These are phyloP conservation scores for Trametes sanguinea DNA, from an alignment of 768 basidiomycete species.

Conservation along the genomic window DNA sequence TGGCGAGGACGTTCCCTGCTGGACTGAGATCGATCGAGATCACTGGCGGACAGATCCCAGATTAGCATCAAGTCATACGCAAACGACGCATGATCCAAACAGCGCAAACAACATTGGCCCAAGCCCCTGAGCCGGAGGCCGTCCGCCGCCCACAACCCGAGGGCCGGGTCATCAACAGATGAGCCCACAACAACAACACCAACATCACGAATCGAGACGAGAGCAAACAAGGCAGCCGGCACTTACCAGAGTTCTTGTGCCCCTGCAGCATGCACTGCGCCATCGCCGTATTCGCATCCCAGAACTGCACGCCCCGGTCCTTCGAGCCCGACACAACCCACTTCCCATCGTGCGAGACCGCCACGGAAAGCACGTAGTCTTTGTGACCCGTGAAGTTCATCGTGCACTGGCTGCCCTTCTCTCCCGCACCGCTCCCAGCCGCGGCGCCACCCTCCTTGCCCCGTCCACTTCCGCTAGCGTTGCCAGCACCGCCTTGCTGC, in stretches of 20 bases:
- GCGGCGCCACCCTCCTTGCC: conserved; percentile 40
- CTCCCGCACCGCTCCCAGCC: conserved; percentile 27
- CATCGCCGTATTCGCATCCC: conserved; percentile 75
- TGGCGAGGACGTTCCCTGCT: conserved; percentile 61
- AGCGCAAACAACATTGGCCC: not conserved
- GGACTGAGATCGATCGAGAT: conserved; percentile 73
- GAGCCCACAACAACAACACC: too few species aligned
- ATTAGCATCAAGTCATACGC: conserved; percentile 4
- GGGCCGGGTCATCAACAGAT: too few species aligned
- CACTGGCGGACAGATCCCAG: conserved; percentile 40
- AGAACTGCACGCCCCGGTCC: conserved; percentile 95
- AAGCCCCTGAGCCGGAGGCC: too few species aligned
- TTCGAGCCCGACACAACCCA: conserved; percentile 96
- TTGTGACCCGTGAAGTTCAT: conserved; percentile 92
- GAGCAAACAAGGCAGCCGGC: not conserved
- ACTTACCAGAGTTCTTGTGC: conserved; percentile 65
- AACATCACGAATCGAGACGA: too few species aligned
- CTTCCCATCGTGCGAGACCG: conserved; percentile 88
- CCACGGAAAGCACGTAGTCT: conserved; percentile 75
- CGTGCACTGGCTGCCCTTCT: conserved; percentile 59
- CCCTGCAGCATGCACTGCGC: conserved; percentile 95
- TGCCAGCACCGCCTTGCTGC: conserved; percentile 21
- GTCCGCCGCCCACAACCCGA: too few species aligned
- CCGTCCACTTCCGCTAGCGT: conserved; percentile 26
- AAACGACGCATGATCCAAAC: not conserved